Conservation (phyloP, 352 stramenopile species). For the Pythium utonaiense region DNA sequence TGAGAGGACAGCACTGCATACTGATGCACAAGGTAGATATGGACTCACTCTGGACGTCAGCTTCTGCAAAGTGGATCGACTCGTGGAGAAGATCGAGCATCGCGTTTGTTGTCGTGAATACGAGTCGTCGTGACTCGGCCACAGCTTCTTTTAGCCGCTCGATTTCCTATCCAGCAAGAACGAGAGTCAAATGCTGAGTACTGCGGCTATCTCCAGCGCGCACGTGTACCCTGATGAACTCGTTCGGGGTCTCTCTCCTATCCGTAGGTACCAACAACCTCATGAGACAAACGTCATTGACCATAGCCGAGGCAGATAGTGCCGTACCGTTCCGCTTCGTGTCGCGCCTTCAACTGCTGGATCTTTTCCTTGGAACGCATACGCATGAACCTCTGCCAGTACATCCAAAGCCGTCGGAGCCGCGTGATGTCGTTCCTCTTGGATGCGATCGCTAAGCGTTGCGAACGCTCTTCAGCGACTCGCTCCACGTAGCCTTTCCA, state of each 20-base stretch:
- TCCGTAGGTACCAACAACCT: background rate
- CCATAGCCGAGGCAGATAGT: background rate
- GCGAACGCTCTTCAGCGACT: constrained; percentile 52
- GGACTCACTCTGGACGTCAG: constrained; percentile 55
- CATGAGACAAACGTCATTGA: background rate
- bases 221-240: constrained; percentile 16
- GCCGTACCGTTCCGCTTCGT: constrained; percentile 34
- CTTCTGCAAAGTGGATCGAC: constrained; percentile 49
- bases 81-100: constrained; percentile 61
- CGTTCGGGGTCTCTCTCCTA: constrained; percentile 22
- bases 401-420: constrained; percentile 37
- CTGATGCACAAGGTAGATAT: too few relatives aligned
- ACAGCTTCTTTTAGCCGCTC: constrained; percentile 54
- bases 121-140: constrained; percentile 48
- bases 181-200: too few relatives aligned
- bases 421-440: constrained; percentile 51
- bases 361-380: constrained; percentile 51
- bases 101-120: constrained; percentile 54
- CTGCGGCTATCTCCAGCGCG: too few relatives aligned
- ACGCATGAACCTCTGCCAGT: constrained; percentile 53
- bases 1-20: background rate
- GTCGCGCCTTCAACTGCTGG: constrained; percentile 43
- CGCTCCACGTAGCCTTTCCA: constrained; percentile 55
- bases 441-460: constrained; percentile 55
- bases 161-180: constrained; percentile 40